Percentiles rank a stretch among this genome's conserved stretches.
Conservation (phyloP, 2,329 filamentous ascomycete species). For the Colletotrichum chlorophyti region DNA sequence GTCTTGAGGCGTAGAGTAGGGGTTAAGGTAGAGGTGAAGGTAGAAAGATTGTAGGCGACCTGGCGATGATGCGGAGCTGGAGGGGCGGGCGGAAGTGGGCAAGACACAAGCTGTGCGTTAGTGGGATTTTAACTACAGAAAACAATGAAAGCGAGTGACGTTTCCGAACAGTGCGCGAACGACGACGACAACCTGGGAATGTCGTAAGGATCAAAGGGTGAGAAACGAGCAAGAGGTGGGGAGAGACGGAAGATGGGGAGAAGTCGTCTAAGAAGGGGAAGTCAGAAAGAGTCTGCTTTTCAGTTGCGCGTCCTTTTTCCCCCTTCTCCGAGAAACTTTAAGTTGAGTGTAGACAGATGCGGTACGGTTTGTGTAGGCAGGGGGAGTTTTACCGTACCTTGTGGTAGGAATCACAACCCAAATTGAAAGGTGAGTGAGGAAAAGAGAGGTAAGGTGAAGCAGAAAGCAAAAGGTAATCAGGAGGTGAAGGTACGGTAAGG, state of each 20-base stretch:
- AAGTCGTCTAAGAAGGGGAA: no score
- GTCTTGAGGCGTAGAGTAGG: no score
- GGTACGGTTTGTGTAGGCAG: no score
- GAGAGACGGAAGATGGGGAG: no score
- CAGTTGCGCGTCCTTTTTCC: no score
- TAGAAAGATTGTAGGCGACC: no score
- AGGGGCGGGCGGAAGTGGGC: conserved; percentile 20
- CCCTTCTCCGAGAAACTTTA: no score
- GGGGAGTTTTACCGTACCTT: no score
- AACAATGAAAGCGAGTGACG: conserved; percentile 26
- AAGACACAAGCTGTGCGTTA: conserved; percentile 28
- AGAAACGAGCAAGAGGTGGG: not conserved
- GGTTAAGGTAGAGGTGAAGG: no score
- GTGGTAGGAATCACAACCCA: no score
- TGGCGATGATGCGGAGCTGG: conserved; percentile 27
- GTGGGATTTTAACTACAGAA: conserved; percentile 27
- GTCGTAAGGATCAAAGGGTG: conserved; percentile 3
- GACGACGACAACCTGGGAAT: conserved; percentile 2
- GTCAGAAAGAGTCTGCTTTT: no score
- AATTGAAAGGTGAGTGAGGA: conserved; percentile 13
- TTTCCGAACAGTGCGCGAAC: conserved; percentile 23
- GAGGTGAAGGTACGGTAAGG: conserved; percentile 4
- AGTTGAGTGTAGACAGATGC: conserved; percentile 3
- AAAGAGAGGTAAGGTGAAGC: not conserved
- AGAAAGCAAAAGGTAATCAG: not conserved